A percentile compares a stretch with the other conserved stretches of the same genome.
These are phyloP conservation scores for Arabis alpina DNA, from an alignment of 345 rosid species.

Conservation along the genomic window DNA sequence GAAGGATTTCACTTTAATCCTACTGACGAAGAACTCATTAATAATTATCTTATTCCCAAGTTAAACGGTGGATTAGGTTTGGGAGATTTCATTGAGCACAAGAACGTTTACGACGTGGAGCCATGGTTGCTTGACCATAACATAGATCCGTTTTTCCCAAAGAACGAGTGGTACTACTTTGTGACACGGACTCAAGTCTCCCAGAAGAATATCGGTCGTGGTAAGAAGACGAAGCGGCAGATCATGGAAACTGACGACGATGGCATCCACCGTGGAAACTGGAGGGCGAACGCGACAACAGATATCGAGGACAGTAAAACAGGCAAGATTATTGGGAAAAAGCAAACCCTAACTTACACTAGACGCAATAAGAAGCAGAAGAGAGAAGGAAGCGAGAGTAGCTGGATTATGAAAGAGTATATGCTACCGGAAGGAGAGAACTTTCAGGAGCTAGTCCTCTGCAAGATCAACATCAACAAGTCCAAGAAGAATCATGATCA, in stretches of 20 bases:
- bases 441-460: constrained; percentile 1
- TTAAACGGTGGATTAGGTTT: background rate
- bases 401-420: constrained; percentile 29
- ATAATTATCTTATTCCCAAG: background rate
- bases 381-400: background rate
- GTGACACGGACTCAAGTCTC: background rate
- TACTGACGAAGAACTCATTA: background rate
- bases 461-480: constrained; percentile 4
- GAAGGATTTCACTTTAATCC: constrained; percentile 1
- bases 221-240: background rate
- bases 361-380: background rate
- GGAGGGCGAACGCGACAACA: background rate
- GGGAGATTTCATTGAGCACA: background rate
- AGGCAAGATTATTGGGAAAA: background rate
- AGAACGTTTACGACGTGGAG: constrained; percentile 13
- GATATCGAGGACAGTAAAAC: background rate
- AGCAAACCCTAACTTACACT: background rate
- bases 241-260: no score
- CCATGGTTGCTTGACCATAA: constrained; percentile 24
- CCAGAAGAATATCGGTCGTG: background rate
- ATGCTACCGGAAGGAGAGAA: background rate
- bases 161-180: constrained; percentile 16
- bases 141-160: background rate
- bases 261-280: background rate
- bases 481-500: background rate